Conservation (phyloP, 495 filamentous ascomycete species). For the Cenococcum geophilum region DNA sequence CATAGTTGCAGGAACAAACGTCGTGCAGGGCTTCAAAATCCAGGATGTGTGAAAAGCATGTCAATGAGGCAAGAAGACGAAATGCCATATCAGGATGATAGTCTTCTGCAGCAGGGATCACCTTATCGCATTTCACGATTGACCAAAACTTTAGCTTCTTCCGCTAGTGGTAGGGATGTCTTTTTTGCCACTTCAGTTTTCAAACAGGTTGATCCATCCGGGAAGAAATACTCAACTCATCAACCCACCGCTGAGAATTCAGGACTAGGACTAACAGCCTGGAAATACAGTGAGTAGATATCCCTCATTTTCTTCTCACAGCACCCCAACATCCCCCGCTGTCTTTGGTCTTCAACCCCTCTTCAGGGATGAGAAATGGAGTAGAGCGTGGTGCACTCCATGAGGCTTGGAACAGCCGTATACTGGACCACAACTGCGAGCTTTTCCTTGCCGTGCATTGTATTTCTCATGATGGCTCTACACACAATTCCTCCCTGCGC, state of each 20-base stretch:
- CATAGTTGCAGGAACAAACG: neutral
- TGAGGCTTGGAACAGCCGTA: too few relatives aligned
- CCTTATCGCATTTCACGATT: neutral
- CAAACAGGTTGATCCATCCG: neutral
- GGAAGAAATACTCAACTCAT: neutral
- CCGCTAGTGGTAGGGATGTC: neutral
- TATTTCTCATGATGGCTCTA: too few relatives aligned
- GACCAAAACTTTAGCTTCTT: neutral
- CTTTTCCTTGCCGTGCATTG: too few relatives aligned
- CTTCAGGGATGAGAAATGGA: too few relatives aligned
- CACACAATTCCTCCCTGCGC: too few relatives aligned
- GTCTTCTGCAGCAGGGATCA: neutral
- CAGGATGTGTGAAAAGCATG: neutral
- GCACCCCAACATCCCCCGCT: too few relatives aligned
- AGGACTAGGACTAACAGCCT: neutral
- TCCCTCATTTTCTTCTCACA: too few relatives aligned
- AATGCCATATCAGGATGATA: neutral
- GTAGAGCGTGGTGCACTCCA: too few relatives aligned
- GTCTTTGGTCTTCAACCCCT: too few relatives aligned
- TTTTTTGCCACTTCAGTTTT: neutral
- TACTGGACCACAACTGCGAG: too few relatives aligned
- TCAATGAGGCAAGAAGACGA: neutral
- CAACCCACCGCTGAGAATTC: neutral
- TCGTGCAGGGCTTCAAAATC: neutral
- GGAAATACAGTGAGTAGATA: too few relatives aligned